These are phyloP conservation scores for Cryptosporidium andersoni DNA, from an alignment of 169 alveolate species.

Conservation along the genomic window DNA sequence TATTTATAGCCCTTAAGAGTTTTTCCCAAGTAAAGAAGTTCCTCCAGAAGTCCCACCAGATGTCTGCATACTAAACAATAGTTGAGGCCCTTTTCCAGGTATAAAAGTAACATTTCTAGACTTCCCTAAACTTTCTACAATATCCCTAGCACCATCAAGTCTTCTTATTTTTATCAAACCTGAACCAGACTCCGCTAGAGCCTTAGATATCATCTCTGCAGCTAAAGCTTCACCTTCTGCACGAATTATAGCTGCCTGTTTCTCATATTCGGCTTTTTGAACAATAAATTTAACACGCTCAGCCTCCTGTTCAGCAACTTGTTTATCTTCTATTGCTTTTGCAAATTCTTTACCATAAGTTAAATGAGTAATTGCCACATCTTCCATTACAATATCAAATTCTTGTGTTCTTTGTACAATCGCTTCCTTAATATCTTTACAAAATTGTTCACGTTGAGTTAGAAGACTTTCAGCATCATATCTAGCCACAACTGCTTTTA, in stretches of 20 bases:
- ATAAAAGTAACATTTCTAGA: constrained; percentile 90
- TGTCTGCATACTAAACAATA: not conserved
- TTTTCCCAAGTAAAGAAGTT: no score
- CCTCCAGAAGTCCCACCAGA: not conserved
- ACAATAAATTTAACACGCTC: constrained; percentile 96
- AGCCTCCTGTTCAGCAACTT: constrained; percentile 98
- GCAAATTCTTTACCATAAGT: constrained; percentile 95
- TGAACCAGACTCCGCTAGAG: constrained; percentile 92
- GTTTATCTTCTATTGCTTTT: constrained; percentile 97
- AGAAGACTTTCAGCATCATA: constrained; percentile 94
- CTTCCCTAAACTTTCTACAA: constrained; percentile 91
- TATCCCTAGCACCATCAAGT: constrained; percentile 96
- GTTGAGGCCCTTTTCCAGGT: constrained; percentile 12
- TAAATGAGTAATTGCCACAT: constrained; percentile 95
- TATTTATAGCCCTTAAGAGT: no score
- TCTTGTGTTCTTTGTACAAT: constrained; percentile 92
- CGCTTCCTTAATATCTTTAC: constrained; percentile 89
- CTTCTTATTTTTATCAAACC: constrained; percentile 94
- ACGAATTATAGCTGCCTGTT: constrained; percentile 92
- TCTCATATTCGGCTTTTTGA: constrained; percentile 93
- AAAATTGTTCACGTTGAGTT: constrained; percentile 95
- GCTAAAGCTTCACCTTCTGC: constrained; percentile 98
- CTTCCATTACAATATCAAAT: constrained; percentile 93
- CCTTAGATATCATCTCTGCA: constrained; percentile 94
- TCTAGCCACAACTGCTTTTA: constrained; percentile 95